Evolutionary conservation across 306 rosid species (phyloP).

Genomic region (Medicago arabica): DNA sequence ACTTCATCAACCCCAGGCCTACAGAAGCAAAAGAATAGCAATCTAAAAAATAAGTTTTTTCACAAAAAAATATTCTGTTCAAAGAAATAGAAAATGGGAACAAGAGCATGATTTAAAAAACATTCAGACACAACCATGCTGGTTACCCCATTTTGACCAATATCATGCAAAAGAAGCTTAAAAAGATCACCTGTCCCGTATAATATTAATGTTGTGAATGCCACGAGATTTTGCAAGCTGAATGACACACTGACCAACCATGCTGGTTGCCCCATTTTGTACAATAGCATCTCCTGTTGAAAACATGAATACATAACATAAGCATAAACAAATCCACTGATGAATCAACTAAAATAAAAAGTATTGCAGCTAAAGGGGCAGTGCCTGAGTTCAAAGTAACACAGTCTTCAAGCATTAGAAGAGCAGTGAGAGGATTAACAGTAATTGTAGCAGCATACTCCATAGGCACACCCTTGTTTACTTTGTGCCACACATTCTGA

Average conservation of each 20-base stretch:
- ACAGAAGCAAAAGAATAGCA: conserved; percentile 41
- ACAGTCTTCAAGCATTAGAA: conserved; percentile 86
- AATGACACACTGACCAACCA: conserved; percentile 94
- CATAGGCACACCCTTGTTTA: conserved; percentile 70
- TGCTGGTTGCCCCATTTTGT: conserved; percentile 98
- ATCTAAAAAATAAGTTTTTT: conserved; percentile 18
- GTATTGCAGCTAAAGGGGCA: not conserved
- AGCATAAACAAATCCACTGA: not conserved
- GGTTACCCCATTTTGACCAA: conserved; percentile 92
- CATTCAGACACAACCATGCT: conserved; percentile 67
- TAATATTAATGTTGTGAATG: conserved; percentile 72
- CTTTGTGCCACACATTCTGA: conserved; percentile 77
- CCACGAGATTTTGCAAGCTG: conserved; percentile 82
- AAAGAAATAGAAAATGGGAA: not conserved
- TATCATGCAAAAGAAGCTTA: conserved; percentile 41
- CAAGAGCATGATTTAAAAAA: not conserved
- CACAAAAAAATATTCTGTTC: not conserved
- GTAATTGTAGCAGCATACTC: conserved; percentile 91
- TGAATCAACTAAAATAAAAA: not conserved
- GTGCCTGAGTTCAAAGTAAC: conserved; percentile 70
- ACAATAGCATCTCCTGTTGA: conserved; percentile 81
- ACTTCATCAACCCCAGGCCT: conserved; percentile 81
- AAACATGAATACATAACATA: not conserved
- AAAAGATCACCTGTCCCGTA: conserved; percentile 79
- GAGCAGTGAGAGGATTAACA: conserved; percentile 89